A percentile compares a stretch with the other conserved stretches of the same genome.
Conservation (phyloP, 306 rosid species). For the Astragalus glycyphyllos region DNA sequence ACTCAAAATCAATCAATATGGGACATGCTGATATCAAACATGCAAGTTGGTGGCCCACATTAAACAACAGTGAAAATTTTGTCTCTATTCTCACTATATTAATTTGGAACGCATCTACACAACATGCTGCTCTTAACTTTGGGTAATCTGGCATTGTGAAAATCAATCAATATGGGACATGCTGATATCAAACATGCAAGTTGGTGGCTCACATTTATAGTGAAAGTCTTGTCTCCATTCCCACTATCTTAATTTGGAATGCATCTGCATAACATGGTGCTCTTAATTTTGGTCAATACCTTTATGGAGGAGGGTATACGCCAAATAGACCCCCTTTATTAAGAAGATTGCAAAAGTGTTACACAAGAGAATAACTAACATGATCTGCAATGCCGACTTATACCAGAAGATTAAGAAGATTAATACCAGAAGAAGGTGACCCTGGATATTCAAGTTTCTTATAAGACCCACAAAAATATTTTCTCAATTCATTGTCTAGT, state of each 20-base stretch:
- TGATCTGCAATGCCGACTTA: too few species aligned
- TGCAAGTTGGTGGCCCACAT: too few species aligned
- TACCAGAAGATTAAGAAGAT: conserved; percentile 81
- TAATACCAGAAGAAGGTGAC: conserved; percentile 78
- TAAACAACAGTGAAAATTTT: conserved; percentile 62
- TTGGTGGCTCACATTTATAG: too few species aligned
- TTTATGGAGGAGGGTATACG: conserved; percentile 88
- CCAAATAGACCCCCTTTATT: conserved; percentile 92
- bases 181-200: too few species aligned
- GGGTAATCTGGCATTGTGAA: too few species aligned
- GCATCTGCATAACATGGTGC: too few species aligned
- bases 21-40: conserved; percentile 83
- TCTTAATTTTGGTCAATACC: conserved; percentile 95
- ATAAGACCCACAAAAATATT: conserved; percentile 86
- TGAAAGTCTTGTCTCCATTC: too few species aligned
- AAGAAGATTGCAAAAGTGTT: too few species aligned
- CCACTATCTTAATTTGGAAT: too few species aligned
- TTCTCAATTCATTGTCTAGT: conserved; percentile 69
- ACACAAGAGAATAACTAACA: too few species aligned
- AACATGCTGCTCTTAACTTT: conserved; percentile 98
- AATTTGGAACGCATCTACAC: conserved; percentile 91
- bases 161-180: too few species aligned
- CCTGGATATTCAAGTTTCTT: conserved; percentile 67
- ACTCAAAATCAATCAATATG: conserved; percentile 79
- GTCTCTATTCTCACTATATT: conserved; percentile 70